These are phyloP conservation scores for Elsinoe fawcettii DNA, from an alignment of 2,329 filamentous ascomycete genomes.

Conservation along the genomic window DNA sequence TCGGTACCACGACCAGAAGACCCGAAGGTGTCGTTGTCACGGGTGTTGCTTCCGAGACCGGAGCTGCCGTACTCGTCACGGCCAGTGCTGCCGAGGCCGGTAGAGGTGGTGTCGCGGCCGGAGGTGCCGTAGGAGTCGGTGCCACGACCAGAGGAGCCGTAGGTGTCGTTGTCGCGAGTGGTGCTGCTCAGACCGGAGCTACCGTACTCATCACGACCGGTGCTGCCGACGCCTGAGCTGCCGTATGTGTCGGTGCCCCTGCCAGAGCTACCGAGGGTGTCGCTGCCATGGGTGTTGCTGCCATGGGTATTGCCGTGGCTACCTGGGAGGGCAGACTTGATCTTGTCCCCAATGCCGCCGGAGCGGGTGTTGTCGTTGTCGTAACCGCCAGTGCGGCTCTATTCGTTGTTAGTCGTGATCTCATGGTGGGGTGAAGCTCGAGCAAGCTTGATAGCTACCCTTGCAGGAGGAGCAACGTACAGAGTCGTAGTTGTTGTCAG, in stretches of 20 bases:
- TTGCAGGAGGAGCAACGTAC: background rate
- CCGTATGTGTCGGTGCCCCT: constrained; percentile 20
- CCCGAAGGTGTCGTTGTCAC: constrained; percentile 6
- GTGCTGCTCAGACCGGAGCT: background rate
- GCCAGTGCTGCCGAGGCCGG: background rate
- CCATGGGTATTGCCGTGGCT: background rate
- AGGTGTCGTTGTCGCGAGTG: background rate
- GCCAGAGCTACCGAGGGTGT: constrained; percentile 16
- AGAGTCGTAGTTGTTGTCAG: constrained; percentile 10
- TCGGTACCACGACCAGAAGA: background rate
- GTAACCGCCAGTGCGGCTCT: constrained; percentile 12
- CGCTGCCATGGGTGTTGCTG: constrained; percentile 15
- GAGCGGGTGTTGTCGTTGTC: constrained; percentile 14
- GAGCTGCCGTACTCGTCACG: background rate
- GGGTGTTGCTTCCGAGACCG: background rate
- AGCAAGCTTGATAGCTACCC: background rate
- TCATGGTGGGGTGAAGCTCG: background rate
- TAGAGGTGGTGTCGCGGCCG: constrained; percentile 2
- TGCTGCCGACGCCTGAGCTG: constrained; percentile 20
- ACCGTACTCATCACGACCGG: constrained; percentile 17
- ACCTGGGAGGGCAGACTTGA: constrained; percentile 4
- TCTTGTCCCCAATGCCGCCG: constrained; percentile 12
- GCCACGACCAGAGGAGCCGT: background rate
- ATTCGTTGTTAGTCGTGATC: background rate
- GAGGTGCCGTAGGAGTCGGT: constrained; percentile 19